Percentiles rank a stretch among this genome's conserved stretches.
phyloP scores from a whole-genome alignment of 2,329 filamentous ascomycete genomes.

The Exophiala aquamarina region DNA sequence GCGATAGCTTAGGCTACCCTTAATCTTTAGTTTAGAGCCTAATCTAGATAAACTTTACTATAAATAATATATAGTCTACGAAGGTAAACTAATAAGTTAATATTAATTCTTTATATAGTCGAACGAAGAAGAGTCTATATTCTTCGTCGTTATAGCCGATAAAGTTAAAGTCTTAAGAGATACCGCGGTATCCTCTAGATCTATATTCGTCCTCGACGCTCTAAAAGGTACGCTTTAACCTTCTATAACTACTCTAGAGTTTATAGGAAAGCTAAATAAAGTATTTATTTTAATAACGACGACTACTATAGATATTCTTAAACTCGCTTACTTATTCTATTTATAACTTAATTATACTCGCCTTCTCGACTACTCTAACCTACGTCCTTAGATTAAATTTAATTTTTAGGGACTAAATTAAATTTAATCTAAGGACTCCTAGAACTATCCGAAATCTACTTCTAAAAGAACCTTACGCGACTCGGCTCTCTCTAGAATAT shows the following conservation, averaged over 20 bases:
- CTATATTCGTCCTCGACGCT: conserved; percentile 97
- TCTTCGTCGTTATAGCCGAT: conserved; percentile 70
- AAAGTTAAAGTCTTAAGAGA: conserved; percentile 97
- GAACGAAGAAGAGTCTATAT: conserved; percentile 99
- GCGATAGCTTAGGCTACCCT: neutral
- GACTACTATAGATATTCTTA: conserved; percentile 68
- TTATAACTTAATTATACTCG: too few relatives aligned
- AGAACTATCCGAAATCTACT: too few relatives aligned
- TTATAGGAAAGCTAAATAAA: neutral
- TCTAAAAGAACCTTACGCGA: too few relatives aligned
- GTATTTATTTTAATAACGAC: neutral
- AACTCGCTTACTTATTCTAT: too few relatives aligned
- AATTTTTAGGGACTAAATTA: too few relatives aligned
- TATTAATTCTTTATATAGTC: conserved; percentile 58
- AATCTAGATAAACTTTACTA: neutral
- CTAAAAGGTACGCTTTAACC: conserved; percentile 66
- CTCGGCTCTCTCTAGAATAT: too few relatives aligned
- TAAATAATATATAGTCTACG: neutral
- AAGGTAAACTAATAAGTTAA: conserved; percentile 21
- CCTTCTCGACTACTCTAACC: too few relatives aligned
- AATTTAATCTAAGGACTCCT: too few relatives aligned
- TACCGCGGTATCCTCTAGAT: conserved; percentile 68
- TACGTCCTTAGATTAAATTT: too few relatives aligned
- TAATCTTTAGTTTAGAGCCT: neutral
- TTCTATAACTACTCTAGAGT: neutral